These are phyloP conservation scores for Epithemia pelagica DNA, from an alignment of 108 stramenopile species.

Conservation along the genomic window DNA sequence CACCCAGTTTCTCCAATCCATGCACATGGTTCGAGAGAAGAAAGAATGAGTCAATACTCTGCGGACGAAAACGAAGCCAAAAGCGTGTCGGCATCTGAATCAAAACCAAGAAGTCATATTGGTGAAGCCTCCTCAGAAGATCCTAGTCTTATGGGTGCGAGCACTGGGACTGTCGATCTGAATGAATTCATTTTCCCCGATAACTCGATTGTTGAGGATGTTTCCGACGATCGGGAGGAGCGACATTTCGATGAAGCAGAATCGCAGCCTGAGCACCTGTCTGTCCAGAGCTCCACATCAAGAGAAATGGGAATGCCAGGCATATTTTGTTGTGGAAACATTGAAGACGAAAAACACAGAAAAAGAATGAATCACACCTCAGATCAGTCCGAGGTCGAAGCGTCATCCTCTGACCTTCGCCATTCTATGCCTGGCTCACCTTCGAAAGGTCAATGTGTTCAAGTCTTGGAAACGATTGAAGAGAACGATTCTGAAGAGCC, in stretches of 20 bases:
- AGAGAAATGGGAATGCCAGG: neutral
- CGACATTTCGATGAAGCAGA: too few species aligned
- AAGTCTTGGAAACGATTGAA: neutral
- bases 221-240: neutral
- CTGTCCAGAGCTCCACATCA: neutral
- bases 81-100: too few species aligned
- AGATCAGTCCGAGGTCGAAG: too few species aligned
- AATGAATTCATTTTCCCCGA: neutral
- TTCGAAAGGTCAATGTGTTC: neutral
- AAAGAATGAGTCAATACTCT: too few species aligned
- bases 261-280: neutral
- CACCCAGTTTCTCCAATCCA: too few species aligned
- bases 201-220: neutral
- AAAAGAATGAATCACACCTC: too few species aligned
- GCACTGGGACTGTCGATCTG: neutral
- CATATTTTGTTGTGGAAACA: neutral
- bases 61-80: too few species aligned
- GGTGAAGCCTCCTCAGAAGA: too few species aligned
- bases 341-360: neutral
- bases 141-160: too few species aligned
- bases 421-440: too few species aligned
- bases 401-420: neutral
- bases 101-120: too few species aligned
- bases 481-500: neutral
- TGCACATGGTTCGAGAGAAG: too few species aligned